These are phyloP conservation scores for Ogataea salicorniae DNA, from an alignment of 805 yeast genomes.

Conservation along the genomic window DNA sequence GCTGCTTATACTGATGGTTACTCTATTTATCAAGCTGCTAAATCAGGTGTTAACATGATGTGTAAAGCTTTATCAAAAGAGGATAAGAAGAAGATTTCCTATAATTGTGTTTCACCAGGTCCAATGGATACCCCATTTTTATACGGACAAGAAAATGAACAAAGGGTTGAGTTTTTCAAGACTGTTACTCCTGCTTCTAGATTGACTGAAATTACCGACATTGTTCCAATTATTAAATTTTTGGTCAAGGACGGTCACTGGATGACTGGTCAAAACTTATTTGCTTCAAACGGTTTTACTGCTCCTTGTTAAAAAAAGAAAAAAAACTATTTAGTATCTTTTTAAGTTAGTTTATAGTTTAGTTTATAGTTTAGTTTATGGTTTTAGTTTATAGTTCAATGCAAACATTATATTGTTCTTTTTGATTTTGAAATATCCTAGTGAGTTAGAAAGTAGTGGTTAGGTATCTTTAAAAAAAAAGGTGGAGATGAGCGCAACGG, in stretches of 20 bases:
- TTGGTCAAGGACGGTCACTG: constrained; percentile 61
- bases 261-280: constrained; percentile 68
- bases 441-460: too few species aligned
- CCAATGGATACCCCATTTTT: constrained; percentile 66
- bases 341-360: too few species aligned
- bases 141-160: constrained; percentile 53
- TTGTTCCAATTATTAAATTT: constrained; percentile 58
- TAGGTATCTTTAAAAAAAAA: too few species aligned
- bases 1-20: constrained; percentile 60
- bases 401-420: too few species aligned
- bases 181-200: constrained; percentile 43
- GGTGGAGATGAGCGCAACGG: too few species aligned
- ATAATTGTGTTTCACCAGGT: constrained; percentile 58
- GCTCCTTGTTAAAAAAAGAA: constrained; percentile 37
- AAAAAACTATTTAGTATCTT: too few species aligned
- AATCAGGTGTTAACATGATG: constrained; percentile 51
- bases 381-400: too few species aligned
- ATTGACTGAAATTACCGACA: constrained; percentile 54
- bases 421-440: too few species aligned
- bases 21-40: constrained; percentile 51
- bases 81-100: constrained; percentile 42
- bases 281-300: constrained; percentile 61
- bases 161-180: constrained; percentile 50
- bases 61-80: constrained; percentile 53
- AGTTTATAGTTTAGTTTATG: too few species aligned